Base-by-base conservation (phyloP, 2,329 filamentous ascomycete species). In the Fusarium penzigii region DNA sequence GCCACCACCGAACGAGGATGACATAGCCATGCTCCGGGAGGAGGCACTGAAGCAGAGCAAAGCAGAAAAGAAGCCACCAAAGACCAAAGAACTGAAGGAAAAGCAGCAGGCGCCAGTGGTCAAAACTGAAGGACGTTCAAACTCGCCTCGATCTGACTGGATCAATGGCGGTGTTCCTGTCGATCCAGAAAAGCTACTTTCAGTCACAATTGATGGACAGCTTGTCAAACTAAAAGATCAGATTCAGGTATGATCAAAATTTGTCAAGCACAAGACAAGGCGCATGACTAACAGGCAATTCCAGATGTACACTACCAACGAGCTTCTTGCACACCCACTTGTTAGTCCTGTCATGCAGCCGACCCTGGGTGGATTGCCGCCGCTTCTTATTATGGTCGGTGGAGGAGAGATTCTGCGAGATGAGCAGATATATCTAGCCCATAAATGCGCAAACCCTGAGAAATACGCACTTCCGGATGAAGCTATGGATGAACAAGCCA, bases 361-460 rank as follows among this genome's bases (percentile, higher is more conserved):
- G 1, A 92, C 90, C 0, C 80, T 99, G 0, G 94, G 94, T 40
- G 94, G 94, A 0, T 79, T 99, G 4, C 92, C 92, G 0, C 94
- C 94, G 0, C 75, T 97, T 29, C 79, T 96, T 6, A 88, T 99
- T 41, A 84, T 96, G 67, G 87, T 88, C 1, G 94, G 93, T 5
- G 92, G 93, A 6, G 92, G 89, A 1, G 94, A 99, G 69, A 81
- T 95, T 45, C 78, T 99, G 16, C 85, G 91, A 12, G 94, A 99
- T 64, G 94, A 99, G 71, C 94, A 97, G 67, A 90, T 97, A 47
- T 97, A 96, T 58, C 67, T 97, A 13, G 94, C 93, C 0, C 94
- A 99, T 71, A 97, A 97, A 72, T 92, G 90, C 40, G 92, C 94
- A 12, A 85, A 95, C 59, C 94, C 94, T 0, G 69, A 80, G 20